phyloP scores from a whole-genome alignment of 1,284 basidiomycete species.

The Phylloporus sp. region DNA sequence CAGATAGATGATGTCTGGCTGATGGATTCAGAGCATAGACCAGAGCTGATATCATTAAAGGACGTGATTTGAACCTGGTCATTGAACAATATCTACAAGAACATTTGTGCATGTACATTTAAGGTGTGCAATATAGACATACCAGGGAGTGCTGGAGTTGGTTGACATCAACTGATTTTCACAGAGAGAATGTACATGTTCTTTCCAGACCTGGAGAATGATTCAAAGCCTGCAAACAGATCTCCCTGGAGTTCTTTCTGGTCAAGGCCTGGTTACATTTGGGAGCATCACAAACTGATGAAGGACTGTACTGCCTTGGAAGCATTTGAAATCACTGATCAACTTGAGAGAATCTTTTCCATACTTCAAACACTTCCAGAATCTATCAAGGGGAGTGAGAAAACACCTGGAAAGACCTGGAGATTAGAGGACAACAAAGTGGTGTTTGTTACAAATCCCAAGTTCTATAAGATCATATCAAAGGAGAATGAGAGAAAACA shows the following conservation, averaged over 20 bases:
- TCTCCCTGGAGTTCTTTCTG: conserved; percentile 5
- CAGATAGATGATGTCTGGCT: background rate
- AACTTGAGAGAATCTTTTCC: background rate
- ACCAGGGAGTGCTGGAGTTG: background rate
- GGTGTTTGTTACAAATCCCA: background rate
- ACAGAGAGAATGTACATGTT: background rate
- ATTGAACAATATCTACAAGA: background rate
- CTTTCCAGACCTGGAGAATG: background rate
- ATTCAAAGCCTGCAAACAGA: background rate
- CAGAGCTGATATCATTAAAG: background rate
- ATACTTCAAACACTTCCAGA: background rate
- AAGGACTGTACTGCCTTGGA: background rate
- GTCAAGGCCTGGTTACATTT: background rate
- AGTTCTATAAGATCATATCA: background rate
- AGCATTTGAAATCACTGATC: background rate
- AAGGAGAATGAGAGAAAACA: background rate
- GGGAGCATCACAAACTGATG: conserved; percentile 1
- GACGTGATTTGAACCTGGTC: background rate
- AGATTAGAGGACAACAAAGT: background rate
- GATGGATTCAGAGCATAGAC: background rate
- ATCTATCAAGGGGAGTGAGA: background rate
- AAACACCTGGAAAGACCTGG: background rate
- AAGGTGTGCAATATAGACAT: conserved; percentile 5
- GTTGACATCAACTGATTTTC: background rate
- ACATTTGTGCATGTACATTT: background rate